Percentiles rank a stretch among this genome's conserved stretches.
These are phyloP conservation scores for Boletus subluridellus DNA, from an alignment of 1,284 basidiomycete species.

Conservation along the genomic window DNA sequence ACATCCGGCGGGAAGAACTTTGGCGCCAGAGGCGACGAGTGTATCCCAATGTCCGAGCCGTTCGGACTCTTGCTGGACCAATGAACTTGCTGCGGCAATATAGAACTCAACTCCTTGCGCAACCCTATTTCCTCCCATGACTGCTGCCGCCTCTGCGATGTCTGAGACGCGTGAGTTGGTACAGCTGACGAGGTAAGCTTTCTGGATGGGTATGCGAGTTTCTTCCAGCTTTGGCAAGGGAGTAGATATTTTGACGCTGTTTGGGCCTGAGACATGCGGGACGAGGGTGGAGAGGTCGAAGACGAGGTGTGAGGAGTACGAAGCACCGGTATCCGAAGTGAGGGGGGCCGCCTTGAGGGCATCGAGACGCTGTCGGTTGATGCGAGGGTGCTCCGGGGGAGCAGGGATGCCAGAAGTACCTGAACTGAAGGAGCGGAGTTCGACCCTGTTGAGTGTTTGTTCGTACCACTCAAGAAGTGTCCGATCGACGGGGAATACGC, in stretches of 20 bases:
- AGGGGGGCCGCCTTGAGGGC: slow-evolving; percentile 57
- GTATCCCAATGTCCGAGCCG: slow-evolving; percentile 84
- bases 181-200: slow-evolving; percentile 98
- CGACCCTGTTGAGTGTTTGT: slow-evolving; percentile 69
- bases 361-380: slow-evolving; percentile 75
- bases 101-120: slow-evolving; percentile 95
- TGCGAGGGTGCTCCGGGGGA: slow-evolving; percentile 81
- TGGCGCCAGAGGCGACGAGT: slow-evolving; percentile 84
- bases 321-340: slow-evolving; percentile 73
- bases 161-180: slow-evolving; percentile 98
- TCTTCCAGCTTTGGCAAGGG: slow-evolving; percentile 81
- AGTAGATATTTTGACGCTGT: slow-evolving; percentile 95
- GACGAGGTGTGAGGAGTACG: slow-evolving; percentile 86
- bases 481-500: slow-evolving; percentile 92
- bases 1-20: slow-evolving; percentile 91
- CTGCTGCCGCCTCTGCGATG: slow-evolving; percentile 86
- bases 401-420: slow-evolving; percentile 51
- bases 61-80: slow-evolving; percentile 90
- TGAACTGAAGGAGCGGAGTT: slow-evolving; percentile 74
- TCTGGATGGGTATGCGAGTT: slow-evolving; percentile 82
- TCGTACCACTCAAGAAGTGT: slow-evolving; percentile 89
- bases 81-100: slow-evolving; percentile 90
- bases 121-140: slow-evolving; percentile 82
- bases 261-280: slow-evolving; percentile 95
- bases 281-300: slow-evolving; percentile 93